Evolutionary conservation across 192 early-diverging fungal genomes (phyloP), one percentile per base, ranked within the genome.

Genomic region (Coemansia sp.): DNA sequence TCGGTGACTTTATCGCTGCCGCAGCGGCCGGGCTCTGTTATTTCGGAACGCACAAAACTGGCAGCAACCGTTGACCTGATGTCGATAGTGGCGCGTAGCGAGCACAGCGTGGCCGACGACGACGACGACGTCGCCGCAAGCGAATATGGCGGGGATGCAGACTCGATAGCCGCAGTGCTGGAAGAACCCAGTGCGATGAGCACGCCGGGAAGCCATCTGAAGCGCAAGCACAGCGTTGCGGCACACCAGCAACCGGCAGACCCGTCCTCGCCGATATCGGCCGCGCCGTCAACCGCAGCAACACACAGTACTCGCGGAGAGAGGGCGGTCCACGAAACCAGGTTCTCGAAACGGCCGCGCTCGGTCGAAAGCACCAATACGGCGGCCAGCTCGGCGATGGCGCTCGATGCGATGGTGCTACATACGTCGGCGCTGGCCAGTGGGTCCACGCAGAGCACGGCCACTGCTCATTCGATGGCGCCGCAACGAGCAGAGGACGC

Each of bases 41-140:
- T 70, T 12, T 76, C 74, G 15, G 74, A 63, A n/a, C 44, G 74
- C 18, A 64, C 74, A 16, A 68, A 64, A 37, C 26, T 76, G 60
- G 74, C 74, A 5, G 37, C 43, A 18, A 70, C 64, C 13, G 74
- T 76, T 5, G 65, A 70, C 26, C 41, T 61, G 68, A 61, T 76
- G 65, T 64, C 64, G 3, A 57, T 74, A 37, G 62, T 19, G 48
- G 37, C 32, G 6, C 4, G 11, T 9, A 16, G 45, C 16, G 48
- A 64, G 8, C 21, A 11, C 32, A 64, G 45, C 23, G 13, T 44
- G 43, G 10, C 13, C 13, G 43, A 13, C 43, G 13, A 13, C 42
- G 42, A 43, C 42, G 10, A 43, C 42, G 42, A 43, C 6, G 42
- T 8, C 42, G 42, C 6, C 43, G 43, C 26, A 26, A 26, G 26